These are phyloP conservation scores for Trichomonascus vanleenenianus DNA, from an alignment of 805 yeast species.

Conservation along the genomic window DNA sequence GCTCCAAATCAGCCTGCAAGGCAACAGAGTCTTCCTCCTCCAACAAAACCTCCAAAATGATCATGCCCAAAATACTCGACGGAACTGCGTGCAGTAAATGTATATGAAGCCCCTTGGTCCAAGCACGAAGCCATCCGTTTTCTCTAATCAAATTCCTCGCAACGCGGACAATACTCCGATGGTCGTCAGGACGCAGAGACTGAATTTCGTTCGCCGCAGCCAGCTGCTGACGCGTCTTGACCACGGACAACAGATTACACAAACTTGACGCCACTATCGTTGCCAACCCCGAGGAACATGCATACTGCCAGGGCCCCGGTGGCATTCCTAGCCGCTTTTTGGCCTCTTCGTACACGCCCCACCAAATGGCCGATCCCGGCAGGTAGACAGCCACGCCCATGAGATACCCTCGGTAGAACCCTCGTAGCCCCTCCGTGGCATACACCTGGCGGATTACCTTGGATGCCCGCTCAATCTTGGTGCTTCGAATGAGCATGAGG, in stretches of 20 bases:
- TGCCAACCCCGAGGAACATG: conserved; percentile 31
- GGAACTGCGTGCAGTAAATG: conserved; percentile 33
- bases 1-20: too few species aligned
- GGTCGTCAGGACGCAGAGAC: conserved; percentile 32
- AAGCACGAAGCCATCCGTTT: conserved; percentile 29
- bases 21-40: conserved; percentile 15
- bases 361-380: conserved; percentile 37
- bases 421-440: conserved; percentile 60
- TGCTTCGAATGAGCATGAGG: conserved; percentile 24
- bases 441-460: conserved; percentile 33
- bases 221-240: conserved; percentile 39
- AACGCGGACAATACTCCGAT: conserved; percentile 26
- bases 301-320: conserved; percentile 20
- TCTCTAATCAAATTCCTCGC: conserved; percentile 31
- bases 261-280: conserved; percentile 28
- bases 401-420: conserved; percentile 69
- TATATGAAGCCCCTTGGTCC: conserved; percentile 31
- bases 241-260: conserved; percentile 35
- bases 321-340: conserved; percentile 3
- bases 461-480: conserved; percentile 4
- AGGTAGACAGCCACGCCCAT: conserved; percentile 37
- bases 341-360: conserved; percentile 29
- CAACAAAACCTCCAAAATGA: conserved; percentile 32
- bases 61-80: conserved; percentile 34
- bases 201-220: conserved; percentile 33